Evolutionary conservation across 345 rosid genomes (phyloP).

Genomic region (Odontarrhena argentea): DNA sequence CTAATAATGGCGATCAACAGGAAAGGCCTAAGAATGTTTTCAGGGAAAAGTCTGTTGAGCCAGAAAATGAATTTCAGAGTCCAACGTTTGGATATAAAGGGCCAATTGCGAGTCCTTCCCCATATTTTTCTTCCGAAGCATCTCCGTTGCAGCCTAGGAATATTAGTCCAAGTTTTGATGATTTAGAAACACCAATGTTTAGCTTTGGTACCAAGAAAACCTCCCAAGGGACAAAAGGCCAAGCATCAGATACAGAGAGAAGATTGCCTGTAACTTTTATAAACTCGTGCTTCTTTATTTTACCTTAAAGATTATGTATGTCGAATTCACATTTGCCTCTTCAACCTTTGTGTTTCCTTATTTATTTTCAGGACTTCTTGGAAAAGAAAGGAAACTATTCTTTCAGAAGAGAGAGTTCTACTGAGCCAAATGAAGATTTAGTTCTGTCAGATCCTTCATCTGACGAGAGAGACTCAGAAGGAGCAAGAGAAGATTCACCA

Average conservation of each 20-base stretch:
- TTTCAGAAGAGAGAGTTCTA: slow-evolving; percentile 39
- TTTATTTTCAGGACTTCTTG: slow-evolving; percentile 54
- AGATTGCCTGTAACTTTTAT: slow-evolving; percentile 59
- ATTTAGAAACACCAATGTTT: slow-evolving; percentile 41
- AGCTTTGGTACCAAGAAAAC: slow-evolving; percentile 45
- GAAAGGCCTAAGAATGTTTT: slow-evolving; percentile 40
- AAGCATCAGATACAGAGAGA: slow-evolving; percentile 43
- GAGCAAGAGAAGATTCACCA: slow-evolving; percentile 55
- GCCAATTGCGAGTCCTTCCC: slow-evolving; percentile 50
- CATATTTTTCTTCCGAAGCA: slow-evolving; percentile 50
- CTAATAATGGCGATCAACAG: slow-evolving; percentile 43
- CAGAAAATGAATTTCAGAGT: slow-evolving; percentile 53
- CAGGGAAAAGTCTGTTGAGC: slow-evolving; percentile 42
- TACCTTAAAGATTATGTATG: slow-evolving; percentile 13
- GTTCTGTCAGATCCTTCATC: slow-evolving; percentile 52
- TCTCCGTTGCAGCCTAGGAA: slow-evolving; percentile 43
- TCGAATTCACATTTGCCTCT: slow-evolving; percentile 24
- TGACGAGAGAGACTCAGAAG: slow-evolving; percentile 53
- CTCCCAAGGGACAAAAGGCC: slow-evolving; percentile 45
- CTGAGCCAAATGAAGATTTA: slow-evolving; percentile 42
- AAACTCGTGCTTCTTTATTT: slow-evolving; percentile 28
- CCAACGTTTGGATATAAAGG: slow-evolving; percentile 62
- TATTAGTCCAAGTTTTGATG: slow-evolving; percentile 44
- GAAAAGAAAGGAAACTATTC: slow-evolving; percentile 49
- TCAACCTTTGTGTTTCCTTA: slow-evolving; percentile 52